Conservation (phyloP, 331 rosid genomes). For the Phaseolus coccineus region DNA sequence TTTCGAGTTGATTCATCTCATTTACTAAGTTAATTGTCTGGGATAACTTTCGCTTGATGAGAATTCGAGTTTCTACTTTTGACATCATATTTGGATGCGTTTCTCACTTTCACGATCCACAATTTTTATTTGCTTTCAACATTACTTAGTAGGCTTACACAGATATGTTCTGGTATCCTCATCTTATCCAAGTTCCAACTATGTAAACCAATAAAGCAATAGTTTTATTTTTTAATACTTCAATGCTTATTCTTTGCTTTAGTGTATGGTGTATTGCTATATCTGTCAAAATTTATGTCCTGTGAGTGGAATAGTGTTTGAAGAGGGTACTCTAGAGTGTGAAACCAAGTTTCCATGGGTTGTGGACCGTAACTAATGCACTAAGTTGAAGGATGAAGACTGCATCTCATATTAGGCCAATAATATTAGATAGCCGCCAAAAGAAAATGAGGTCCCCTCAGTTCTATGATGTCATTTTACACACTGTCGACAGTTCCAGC, state of each 20-base stretch:
- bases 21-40: constrained; percentile 53
- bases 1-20: constrained; percentile 45
- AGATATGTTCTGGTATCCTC: constrained; percentile 41
- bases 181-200: constrained; percentile 44
- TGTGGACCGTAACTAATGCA: constrained; percentile 10
- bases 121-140: constrained; percentile 51
- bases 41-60: constrained; percentile 45
- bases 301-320: background rate
- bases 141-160: constrained; percentile 54
- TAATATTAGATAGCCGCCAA: background rate
- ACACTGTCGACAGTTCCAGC: constrained; percentile 39
- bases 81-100: constrained; percentile 51
- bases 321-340: background rate
- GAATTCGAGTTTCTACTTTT: constrained; percentile 52
- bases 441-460: constrained; percentile 38
- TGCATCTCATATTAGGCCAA: constrained; percentile 15
- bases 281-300: background rate
- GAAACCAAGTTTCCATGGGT: background rate
- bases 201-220: constrained; percentile 57
- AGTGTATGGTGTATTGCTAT: background rate
- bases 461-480: constrained; percentile 2
- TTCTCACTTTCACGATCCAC: constrained; percentile 50
- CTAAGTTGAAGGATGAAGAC: background rate
- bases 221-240: constrained; percentile 41
- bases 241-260: constrained; percentile 35